Base-by-base conservation (phyloP, 768 basidiomycete species). In the Russula olivacea region DNA sequence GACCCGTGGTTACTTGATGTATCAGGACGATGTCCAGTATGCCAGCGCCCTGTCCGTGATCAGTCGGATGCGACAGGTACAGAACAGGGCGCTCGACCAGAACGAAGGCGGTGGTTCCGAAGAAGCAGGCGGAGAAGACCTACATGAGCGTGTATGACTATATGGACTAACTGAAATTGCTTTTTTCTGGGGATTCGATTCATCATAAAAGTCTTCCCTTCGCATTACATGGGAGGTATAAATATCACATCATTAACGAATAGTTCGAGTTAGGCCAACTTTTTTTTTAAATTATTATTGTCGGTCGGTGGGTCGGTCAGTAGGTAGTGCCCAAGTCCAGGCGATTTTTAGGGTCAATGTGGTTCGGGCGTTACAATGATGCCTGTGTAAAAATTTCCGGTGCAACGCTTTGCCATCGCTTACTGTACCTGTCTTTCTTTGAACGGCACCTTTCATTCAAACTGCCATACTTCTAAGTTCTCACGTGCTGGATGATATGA, bases 1-100 rank as follows among this genome's bases (percentile, higher is more conserved):
- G 93, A 96, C 71, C 90, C 91, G 23, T 96, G 93, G 93, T 74
- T 96, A 55, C 85, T 78, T 3, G 86, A 89, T 64, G 86, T 92
- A 15, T 91, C 89, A 32, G 93, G 91, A 5, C 82, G 91, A 36
- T 96, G 93, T 77, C 93, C 93, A 8, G 83, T 88, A 19, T 96
- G 93, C 71, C 91, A 95, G 71, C 77, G 85, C 36, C 76, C 84
- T 28, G 90, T 93, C 15, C 83, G 87, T 61, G 78, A 63, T 70
- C 70, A 52, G 70, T 69, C 61, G 71, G 74, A 67, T 77, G 73
- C 71, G 73, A 23, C 51, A 74, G 68, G 61, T 69, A 10, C 68
- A 65, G 65, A 69, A 69, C 58, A 66, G 73, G 64, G 66, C 17
- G 50, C 68, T 67, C 55, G 55, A 32, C 68, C 59, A 45, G 70